Base-by-base conservation (phyloP, 1,284 basidiomycete genomes). In the Cutaneotrichosporon spelunceum region DNA sequence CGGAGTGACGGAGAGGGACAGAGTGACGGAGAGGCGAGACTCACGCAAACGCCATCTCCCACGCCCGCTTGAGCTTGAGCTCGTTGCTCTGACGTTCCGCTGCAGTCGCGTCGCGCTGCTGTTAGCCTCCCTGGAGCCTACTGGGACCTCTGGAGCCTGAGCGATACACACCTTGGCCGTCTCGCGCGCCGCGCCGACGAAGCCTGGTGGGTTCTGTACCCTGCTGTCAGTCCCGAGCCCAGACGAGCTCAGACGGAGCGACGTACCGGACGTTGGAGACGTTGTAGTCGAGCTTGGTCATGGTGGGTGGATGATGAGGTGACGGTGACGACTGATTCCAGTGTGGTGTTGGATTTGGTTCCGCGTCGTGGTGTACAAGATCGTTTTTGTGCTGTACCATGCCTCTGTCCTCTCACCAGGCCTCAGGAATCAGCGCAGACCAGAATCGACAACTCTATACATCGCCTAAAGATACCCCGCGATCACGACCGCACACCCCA, bases 21-120 rank as follows among this genome's bases (percentile, higher is more conserved):
- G n/a, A 19, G 19, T 44, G 21, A 33, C 11, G 30, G 30, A 6
- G 27, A n/a, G 0, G 4, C 2, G 30, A 33, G 14, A 71, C 77
- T 66, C 55, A 79, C 48, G 86, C 82, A 57, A 88, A 84, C 42
- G 91, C 91, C 57, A 92, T 81, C 66, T 93, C 91, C 90, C 92
- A 92, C 59, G 92, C 91, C 48, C 91, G 86, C 70, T 85, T 87
- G 66, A 87, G 84, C 75, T 91, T 91, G 64, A 93, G 81, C 44
- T 75, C 76, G n/a, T 70, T 78, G 11, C 69, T 64, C 66, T 73
- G 69, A 19, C 61, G 47, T 27, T 54, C 48, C 26, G 44, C 52
- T 30, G 55, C 13, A 8, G 48, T 24, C 21, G 60, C 8, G 42
- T 49, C n/a, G n/a, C 48, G 49, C 42, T 55, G 27, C 1, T 6